phyloP scores from a whole-genome alignment of 176 grass and related monocot species.

The Eragrostis nindensis region DNA sequence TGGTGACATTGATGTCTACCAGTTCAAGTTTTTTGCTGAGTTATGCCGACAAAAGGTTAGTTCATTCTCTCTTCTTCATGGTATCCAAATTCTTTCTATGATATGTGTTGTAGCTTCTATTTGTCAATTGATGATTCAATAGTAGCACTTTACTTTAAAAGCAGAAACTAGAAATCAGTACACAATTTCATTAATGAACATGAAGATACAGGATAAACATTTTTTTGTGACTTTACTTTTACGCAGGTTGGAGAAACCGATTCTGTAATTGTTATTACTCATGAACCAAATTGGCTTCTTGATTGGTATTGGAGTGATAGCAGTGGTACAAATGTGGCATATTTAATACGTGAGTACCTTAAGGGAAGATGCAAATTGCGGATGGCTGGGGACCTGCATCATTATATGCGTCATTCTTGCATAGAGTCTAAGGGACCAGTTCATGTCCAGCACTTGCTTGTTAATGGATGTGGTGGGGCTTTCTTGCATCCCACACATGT shows the following conservation, averaged over 20 bases:
- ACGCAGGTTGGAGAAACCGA: slow-evolving; percentile 82
- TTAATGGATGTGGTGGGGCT: slow-evolving; percentile 97
- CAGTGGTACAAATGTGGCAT: slow-evolving; percentile 75
- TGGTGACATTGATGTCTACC: slow-evolving; percentile 98
- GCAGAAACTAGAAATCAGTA: slow-evolving; percentile 14
- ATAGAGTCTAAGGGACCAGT: slow-evolving; percentile 55
- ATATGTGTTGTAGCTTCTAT: neutral
- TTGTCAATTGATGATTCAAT: slow-evolving; percentile 25
- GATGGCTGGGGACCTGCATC: slow-evolving; percentile 97
- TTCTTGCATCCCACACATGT: slow-evolving; percentile 98
- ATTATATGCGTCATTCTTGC: slow-evolving; percentile 97
- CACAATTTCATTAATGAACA: neutral
- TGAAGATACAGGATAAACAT: neutral
- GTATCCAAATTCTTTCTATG: slow-evolving; percentile 19
- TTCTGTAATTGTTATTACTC: slow-evolving; percentile 88
- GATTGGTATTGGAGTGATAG: slow-evolving; percentile 96
- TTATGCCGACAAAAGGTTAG: slow-evolving; percentile 80
- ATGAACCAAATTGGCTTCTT: slow-evolving; percentile 98
- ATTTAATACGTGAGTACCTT: slow-evolving; percentile 90
- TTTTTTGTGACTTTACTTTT: slow-evolving; percentile 26
- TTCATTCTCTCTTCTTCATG: slow-evolving; percentile 26
- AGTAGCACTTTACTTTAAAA: slow-evolving; percentile 18
- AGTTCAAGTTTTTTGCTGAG: slow-evolving; percentile 96
- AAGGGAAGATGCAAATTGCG: slow-evolving; percentile 84
- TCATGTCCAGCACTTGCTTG: slow-evolving; percentile 88